Evolutionary conservation across 371 early-diverging fungal genomes (phyloP), one percentile per base, ranked within the genome.

Genomic region (Sporodiniella umbellata): DNA sequence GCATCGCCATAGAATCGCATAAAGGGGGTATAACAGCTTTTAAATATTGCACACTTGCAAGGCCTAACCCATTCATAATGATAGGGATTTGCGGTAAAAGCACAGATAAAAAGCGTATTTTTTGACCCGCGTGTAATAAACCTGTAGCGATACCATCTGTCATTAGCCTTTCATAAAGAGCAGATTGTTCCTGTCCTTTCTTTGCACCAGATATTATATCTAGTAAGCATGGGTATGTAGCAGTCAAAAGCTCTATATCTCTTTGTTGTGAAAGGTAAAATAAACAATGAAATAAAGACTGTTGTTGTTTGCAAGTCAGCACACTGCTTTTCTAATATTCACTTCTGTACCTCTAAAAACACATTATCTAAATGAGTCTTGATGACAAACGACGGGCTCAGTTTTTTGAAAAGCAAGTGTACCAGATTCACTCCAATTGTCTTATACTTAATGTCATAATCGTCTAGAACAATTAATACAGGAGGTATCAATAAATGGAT

Each of bases 271-370:
- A 58, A 23, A 74, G 28, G 40, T 70, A 70, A 6, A 17, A 42
- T 5, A 70, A 39, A 26, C 71, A 74, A n/a, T 59, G 59, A 46
- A 68, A 74, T 1, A 74, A 37, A 10, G 66, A 54, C 72, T 72
- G 38, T 6, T 22, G 24, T 22, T 18, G 37, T 10, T 33, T 31
- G 28, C 19, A n/a, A 40, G 42, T n/a, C 28, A 2, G 3, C 5
- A 12, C 15, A 26, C 31, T 28, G 19, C 12, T n/a, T n/a, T n/a
- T n/a, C n/a, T n/a, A n/a, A n/a, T n/a, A n/a, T n/a, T n/a, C n/a
- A n/a, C n/a, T 28, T 28, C 7, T 30, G 48, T 58, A 64, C 73
- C 62, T 72, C 75, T 12, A 64, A 33, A 43, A 64, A 68, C 0
- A 74, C 58, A 14, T 61, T 61, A 17, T 66, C 68, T 2, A 70